Evolutionary conservation across 306 rosid genomes (phyloP).

Genomic region (Cicer bijugum): DNA sequence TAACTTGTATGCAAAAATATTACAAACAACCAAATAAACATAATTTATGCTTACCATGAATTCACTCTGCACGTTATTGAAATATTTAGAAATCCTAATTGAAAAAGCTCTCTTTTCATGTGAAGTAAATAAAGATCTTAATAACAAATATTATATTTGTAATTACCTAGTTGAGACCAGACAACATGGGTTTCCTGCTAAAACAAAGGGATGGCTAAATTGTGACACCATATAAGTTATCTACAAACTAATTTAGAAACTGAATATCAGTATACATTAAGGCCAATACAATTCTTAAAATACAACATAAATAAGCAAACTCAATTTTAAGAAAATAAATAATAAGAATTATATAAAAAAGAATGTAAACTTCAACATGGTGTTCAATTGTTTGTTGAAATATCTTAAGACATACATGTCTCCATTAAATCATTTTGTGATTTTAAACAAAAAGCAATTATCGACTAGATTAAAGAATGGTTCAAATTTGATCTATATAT

Average conservation of each 20-base stretch:
- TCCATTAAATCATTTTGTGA: conserved; percentile 1
- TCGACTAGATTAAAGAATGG: too few species aligned
- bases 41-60: conserved; percentile 55
- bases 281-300: too few species aligned
- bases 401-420: neutral
- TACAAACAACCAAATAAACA: conserved; percentile 26
- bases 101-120: neutral
- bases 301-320: too few species aligned
- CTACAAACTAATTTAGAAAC: conserved; percentile 53
- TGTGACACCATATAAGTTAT: conserved; percentile 71
- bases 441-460: neutral
- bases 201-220: conserved; percentile 56
- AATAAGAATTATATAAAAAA: too few species aligned
- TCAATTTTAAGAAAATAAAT: too few species aligned
- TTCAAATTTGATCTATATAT: too few species aligned
- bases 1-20: conserved; percentile 17
- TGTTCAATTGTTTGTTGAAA: too few species aligned
- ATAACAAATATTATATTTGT: conserved; percentile 35
- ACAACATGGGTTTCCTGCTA: conserved; percentile 87
- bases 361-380: too few species aligned
- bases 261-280: conserved; percentile 31
- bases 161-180: conserved; percentile 73
- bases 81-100: conserved; percentile 1
- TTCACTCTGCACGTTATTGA: too few species aligned
- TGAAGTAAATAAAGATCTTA: conserved; percentile 8